A percentile compares a stretch with the other conserved stretches of the same genome.
These are phyloP conservation scores for Umbilicus rupestris DNA, from an alignment of 164 flowering plant genomes.

Conservation along the genomic window DNA sequence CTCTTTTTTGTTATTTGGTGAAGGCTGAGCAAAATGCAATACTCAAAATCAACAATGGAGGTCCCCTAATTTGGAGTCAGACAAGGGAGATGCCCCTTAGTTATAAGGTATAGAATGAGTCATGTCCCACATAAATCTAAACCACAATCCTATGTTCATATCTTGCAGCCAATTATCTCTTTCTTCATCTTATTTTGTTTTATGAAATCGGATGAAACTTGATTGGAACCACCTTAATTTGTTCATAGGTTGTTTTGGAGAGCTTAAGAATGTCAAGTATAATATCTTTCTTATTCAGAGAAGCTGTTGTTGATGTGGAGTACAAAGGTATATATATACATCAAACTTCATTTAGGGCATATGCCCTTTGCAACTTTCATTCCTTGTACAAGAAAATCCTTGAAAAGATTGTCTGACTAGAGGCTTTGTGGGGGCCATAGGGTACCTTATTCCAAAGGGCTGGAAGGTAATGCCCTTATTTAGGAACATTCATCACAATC, in stretches of 20 bases:
- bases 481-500: constrained; percentile 85
- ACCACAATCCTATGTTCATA: not conserved
- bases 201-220: not conserved
- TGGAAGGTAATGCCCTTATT: constrained; percentile 97
- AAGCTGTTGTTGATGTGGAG: constrained; percentile 81
- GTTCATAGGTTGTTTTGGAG: constrained; percentile 58
- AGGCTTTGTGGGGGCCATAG: constrained; percentile 21
- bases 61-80: constrained; percentile 55
- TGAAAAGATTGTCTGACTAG: not conserved
- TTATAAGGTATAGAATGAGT: constrained; percentile 31
- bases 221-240: constrained; percentile 6
- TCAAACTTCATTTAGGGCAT: not conserved
- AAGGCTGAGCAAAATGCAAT: constrained; percentile 74
- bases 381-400: not conserved
- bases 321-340: constrained; percentile 49
- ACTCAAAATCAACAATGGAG: constrained; percentile 27
- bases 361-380: not conserved
- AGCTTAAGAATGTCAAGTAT: constrained; percentile 83
- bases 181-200: not conserved
- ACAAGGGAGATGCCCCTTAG: constrained; percentile 74
- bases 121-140: constrained; percentile 1
- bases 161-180: not conserved
- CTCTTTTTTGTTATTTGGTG: not conserved
- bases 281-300: constrained; percentile 79
- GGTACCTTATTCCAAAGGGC: constrained; percentile 85